Base-by-base conservation (phyloP, 1,284 basidiomycete species). In the Malassezia obtusa region DNA sequence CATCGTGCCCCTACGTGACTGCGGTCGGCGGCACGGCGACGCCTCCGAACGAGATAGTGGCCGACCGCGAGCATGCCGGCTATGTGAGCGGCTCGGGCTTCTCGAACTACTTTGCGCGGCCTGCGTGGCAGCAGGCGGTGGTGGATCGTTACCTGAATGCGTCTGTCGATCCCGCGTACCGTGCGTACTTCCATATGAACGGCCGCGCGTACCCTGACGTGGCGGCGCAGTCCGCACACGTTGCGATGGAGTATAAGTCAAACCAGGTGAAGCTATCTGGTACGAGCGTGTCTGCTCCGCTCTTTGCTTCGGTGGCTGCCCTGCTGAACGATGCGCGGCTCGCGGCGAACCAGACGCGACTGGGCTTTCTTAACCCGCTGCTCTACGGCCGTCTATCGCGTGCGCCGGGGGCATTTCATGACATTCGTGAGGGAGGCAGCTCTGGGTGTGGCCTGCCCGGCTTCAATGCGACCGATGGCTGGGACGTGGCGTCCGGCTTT, bases 151-250 rank as follows among this genome's bases (percentile, higher is more conserved):
- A 80, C 76, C 60, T 84, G 17, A 75, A 49, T 17, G 66, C 62
- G 31, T 82, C 80, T 12, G 75, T 43, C 5, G 15, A 14, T 1
- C 30, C 22, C 1, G 40, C 14, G 25, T 43, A 21, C 40, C 9
- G 64, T 30, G 79, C 77, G 15, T 78, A 79, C 64, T 80, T 76
- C 58, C 83, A 82, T 68, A 67, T 75, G 19, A 74, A 73, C 5
- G 82, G 83, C 12, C 77, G 83, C 36, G 83, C 79, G 0, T 84
- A 83, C 66, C 84, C 84, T 17, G 84, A 85, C 64, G 76, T 86
- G 21, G 75, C 83, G 11, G 32, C 28, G 17, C n/a, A 25, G 25
- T 43, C 49, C 8, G 40, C 32, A 0, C 17, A 17, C 14, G 17
- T 41, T 12, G 22, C 22, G 21, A 35, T 17, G 19, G 33, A 17